phyloP scores from a whole-genome alignment of 345 rosid genomes.

The Brassica cretica region DNA sequence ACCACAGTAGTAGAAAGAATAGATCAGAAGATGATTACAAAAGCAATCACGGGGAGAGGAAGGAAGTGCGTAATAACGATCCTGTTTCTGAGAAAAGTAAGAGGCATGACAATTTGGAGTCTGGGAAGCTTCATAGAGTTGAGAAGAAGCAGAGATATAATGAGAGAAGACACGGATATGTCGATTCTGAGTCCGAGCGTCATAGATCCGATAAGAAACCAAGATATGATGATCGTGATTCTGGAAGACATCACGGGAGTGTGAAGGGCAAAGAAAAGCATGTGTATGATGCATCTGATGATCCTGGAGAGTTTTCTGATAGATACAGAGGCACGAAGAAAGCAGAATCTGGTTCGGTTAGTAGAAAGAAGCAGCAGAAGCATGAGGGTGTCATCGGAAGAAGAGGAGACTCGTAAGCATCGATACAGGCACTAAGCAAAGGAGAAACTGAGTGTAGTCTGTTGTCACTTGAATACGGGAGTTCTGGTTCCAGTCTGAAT shows the following conservation, averaged over 20 bases:
- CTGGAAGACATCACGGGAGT: slow-evolving; percentile 36
- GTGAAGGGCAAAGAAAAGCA: slow-evolving; percentile 35
- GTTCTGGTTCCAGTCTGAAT: slow-evolving; percentile 13
- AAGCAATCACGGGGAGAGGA: slow-evolving; percentile 31
- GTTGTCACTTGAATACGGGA: slow-evolving; percentile 1
- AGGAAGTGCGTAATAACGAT: slow-evolving; percentile 7
- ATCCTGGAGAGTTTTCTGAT: slow-evolving; percentile 31
- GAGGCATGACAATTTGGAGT: slow-evolving; percentile 1
- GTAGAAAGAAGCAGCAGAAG: slow-evolving; percentile 24
- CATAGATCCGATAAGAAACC: slow-evolving; percentile 29
- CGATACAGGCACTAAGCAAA: slow-evolving; percentile 20
- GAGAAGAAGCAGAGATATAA: slow-evolving; percentile 22
- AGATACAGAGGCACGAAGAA: slow-evolving; percentile 35
- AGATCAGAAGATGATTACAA: slow-evolving; percentile 35
- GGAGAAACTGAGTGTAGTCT: slow-evolving; percentile 26
- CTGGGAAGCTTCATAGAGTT: slow-evolving; percentile 17
- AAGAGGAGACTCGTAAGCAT: slow-evolving; percentile 17
- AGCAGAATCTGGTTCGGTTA: slow-evolving; percentile 14
- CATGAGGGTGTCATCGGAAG: slow-evolving; percentile 5
- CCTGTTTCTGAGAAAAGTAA: slow-evolving; percentile 12
- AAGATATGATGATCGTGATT: slow-evolving; percentile 39
- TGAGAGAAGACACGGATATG: slow-evolving; percentile 23
- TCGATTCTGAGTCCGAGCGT: slow-evolving; percentile 14
- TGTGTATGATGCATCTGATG: slow-evolving; percentile 16
- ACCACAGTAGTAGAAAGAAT: slow-evolving; percentile 35